phyloP scores from a whole-genome alignment of 148 eudicot species.

The Fagopyrum esculentum region DNA sequence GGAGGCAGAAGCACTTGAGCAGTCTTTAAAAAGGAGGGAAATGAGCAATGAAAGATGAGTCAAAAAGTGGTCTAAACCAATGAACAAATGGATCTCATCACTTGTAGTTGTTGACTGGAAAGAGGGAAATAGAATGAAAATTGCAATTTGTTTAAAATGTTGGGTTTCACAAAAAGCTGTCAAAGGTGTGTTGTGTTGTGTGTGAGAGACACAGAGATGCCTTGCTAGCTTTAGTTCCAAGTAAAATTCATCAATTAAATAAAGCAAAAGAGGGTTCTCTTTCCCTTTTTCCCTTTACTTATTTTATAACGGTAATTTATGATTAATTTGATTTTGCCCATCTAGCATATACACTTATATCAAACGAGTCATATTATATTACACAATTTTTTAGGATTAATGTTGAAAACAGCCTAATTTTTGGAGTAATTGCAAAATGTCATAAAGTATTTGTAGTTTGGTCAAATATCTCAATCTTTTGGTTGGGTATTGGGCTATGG shows the following conservation, averaged over 20 bases:
- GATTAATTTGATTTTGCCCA: too few relatives aligned
- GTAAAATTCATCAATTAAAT: too few relatives aligned
- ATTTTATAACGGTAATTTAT: too few relatives aligned
- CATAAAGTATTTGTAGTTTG: too few relatives aligned
- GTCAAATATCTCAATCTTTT: too few relatives aligned
- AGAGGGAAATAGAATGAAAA: not conserved
- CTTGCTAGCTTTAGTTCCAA: not conserved
- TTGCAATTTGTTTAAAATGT: not conserved
- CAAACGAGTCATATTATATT: too few relatives aligned
- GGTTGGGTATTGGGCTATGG: too few relatives aligned
- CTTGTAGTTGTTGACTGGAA: conserved; percentile 10
- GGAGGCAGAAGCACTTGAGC: not conserved
- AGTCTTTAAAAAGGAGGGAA: not conserved
- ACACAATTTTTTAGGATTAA: too few relatives aligned
- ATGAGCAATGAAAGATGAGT: not conserved
- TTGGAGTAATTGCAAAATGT: too few relatives aligned
- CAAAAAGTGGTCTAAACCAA: conserved; percentile 6
- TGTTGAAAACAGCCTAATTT: too few relatives aligned
- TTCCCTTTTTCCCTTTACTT: too few relatives aligned
- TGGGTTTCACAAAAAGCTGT: conserved; percentile 2
- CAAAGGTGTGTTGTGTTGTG: conserved; percentile 1
- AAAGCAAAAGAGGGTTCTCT: not conserved
- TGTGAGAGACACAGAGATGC: not conserved
- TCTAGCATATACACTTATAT: too few relatives aligned
- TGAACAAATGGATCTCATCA: conserved; percentile 4